Conservation (phyloP, 2,329 filamentous ascomycete species). For the Herpotrichia juniperi region DNA sequence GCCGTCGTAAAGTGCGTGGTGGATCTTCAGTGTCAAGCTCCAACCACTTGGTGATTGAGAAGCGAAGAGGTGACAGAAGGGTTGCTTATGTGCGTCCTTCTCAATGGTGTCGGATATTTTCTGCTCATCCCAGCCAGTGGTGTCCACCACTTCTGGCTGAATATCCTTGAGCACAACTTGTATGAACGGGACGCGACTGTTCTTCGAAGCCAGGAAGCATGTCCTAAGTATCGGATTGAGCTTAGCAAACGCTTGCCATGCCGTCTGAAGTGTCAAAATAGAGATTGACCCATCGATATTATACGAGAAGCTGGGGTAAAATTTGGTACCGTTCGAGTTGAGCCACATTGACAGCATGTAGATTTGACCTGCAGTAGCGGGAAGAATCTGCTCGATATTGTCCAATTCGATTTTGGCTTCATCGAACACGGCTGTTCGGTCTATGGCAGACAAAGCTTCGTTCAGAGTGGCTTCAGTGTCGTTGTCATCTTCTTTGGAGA, state of each 20-base stretch:
- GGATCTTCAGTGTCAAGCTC: constrained; percentile 61
- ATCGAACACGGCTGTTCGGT: constrained; percentile 48
- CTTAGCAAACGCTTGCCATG: constrained; percentile 67
- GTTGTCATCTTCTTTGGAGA: constrained; percentile 1
- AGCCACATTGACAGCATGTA: constrained; percentile 84
- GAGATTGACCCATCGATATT: constrained; percentile 51
- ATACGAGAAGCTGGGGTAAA: constrained; percentile 77
- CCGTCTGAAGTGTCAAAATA: constrained; percentile 53
- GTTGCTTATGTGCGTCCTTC: constrained; percentile 23
- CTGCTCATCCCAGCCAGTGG: constrained; percentile 22
- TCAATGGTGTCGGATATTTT: not conserved
- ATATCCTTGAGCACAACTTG: constrained; percentile 64
- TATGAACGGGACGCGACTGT: constrained; percentile 59
- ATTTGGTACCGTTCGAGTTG: constrained; percentile 68
- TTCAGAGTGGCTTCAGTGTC: constrained; percentile 10
- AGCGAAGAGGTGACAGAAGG: constrained; percentile 46
- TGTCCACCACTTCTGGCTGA: constrained; percentile 38
- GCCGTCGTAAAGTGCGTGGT: constrained; percentile 89
- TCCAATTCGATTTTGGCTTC: constrained; percentile 49
- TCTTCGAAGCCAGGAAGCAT: constrained; percentile 61
- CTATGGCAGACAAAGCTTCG: constrained; percentile 44
- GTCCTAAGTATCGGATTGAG: constrained; percentile 73
- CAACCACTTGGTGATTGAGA: constrained; percentile 38
- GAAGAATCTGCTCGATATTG: constrained; percentile 65
- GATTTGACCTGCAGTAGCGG: constrained; percentile 76